Conservation (phyloP, 139 green algal genomes). For the Picochlorum sp. region DNA sequence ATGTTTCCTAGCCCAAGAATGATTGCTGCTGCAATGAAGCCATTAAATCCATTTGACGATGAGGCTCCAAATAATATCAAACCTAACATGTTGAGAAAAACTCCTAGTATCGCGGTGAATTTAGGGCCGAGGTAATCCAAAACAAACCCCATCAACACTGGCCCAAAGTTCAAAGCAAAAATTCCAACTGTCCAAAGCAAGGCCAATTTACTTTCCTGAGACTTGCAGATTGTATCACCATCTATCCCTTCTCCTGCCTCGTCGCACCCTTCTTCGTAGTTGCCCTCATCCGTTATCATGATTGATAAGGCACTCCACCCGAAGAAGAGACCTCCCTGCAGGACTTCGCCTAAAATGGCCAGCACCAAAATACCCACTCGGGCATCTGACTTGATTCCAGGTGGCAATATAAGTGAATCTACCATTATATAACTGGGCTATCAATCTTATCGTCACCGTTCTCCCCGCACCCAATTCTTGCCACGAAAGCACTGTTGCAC, state of each 20-base stretch:
- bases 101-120: slow-evolving; percentile 40
- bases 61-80: slow-evolving; percentile 43
- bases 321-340: slow-evolving; percentile 50
- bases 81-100: slow-evolving; percentile 42
- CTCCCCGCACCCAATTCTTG: no score
- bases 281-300: slow-evolving; percentile 33
- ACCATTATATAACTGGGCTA: no score
- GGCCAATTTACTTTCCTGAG: slow-evolving; percentile 41
- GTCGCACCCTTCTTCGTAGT: slow-evolving; percentile 26
- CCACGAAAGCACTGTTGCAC: no score
- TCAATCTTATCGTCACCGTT: no score
- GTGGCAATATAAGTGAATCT: not conserved
- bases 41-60: slow-evolving; percentile 11
- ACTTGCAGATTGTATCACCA: slow-evolving; percentile 18
- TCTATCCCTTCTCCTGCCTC: not conserved
- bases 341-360: slow-evolving; percentile 29
- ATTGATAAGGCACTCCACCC: slow-evolving; percentile 45
- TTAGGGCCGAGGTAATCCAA: slow-evolving; percentile 48
- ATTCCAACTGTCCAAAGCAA: slow-evolving; percentile 51
- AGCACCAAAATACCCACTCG: slow-evolving; percentile 16
- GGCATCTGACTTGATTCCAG: slow-evolving; percentile 6
- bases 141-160: slow-evolving; percentile 43
- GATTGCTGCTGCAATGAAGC: slow-evolving; percentile 36
- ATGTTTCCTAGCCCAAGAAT: slow-evolving; percentile 51
- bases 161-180: slow-evolving; percentile 54